Conservation (phyloP, 495 filamentous ascomycete genomes). For the Penicillium pulvis region DNA sequence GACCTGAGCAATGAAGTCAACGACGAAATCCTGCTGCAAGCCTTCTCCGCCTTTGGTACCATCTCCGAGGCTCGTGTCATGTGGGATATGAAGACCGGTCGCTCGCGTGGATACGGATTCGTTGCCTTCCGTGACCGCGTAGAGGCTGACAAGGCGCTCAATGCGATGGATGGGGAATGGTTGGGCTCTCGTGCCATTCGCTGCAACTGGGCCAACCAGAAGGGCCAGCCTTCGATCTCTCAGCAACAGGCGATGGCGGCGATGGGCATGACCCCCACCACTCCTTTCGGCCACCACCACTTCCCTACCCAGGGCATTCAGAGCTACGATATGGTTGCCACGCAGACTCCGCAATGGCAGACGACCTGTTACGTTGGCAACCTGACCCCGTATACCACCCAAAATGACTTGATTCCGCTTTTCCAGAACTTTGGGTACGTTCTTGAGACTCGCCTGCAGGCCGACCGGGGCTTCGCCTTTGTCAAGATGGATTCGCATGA, state of each 20-base stretch:
- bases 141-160: constrained; percentile 95
- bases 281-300: constrained; percentile 94
- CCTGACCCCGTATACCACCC: constrained; percentile 95
- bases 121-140: constrained; percentile 94
- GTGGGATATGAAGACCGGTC: constrained; percentile 99
- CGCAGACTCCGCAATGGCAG: constrained; percentile 98
- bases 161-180: constrained; percentile 99
- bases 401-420: constrained; percentile 90
- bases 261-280: constrained; percentile 98
- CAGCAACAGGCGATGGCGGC: constrained; percentile 96
- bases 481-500: constrained; percentile 99
- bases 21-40: constrained; percentile 91
- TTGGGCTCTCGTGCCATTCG: constrained; percentile 97
- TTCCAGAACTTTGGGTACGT: constrained; percentile 99
- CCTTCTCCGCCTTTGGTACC: constrained; percentile 93
- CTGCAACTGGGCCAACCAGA: constrained; percentile 99
- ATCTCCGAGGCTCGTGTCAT: constrained; percentile 99
- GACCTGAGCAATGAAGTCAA: constrained; percentile 99
- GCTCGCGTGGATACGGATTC: constrained; percentile 96
- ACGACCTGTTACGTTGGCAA: constrained; percentile 99
- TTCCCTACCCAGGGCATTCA: constrained; percentile 96
- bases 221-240: constrained; percentile 96
- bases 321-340: constrained; percentile 96
- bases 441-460: constrained; percentile 95
- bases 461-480: constrained; percentile 96